Conservation (phyloP, 2,329 filamentous ascomycete species). For the Periconia digitata region DNA sequence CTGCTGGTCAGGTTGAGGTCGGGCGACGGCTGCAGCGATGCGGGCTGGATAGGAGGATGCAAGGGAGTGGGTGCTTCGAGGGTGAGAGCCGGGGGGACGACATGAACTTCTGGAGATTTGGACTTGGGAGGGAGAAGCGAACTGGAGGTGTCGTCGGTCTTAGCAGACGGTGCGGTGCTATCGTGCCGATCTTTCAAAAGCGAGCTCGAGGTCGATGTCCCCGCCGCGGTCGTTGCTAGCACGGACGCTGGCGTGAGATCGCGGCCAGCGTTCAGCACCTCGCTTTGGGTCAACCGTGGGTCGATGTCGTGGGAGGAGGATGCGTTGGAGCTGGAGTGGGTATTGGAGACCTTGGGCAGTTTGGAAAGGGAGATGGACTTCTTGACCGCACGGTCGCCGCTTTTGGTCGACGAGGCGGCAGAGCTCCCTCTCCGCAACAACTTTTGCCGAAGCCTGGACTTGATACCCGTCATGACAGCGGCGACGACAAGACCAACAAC, state of each 20-base stretch:
- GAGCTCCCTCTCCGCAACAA: slow-evolving; percentile 32
- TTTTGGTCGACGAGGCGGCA: slow-evolving; percentile 25
- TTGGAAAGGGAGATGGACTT: slow-evolving; percentile 34
- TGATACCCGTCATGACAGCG: slow-evolving; percentile 38
- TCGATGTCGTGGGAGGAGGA: slow-evolving; percentile 8
- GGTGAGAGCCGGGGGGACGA: slow-evolving; percentile 26
- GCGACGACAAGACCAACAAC: slow-evolving; percentile 5
- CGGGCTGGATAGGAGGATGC: slow-evolving; percentile 21
- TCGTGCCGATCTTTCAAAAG: slow-evolving; percentile 22
- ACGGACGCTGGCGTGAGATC: slow-evolving; percentile 6
- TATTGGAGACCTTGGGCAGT: slow-evolving; percentile 25
- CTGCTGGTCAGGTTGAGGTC: neutral
- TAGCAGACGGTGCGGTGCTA: slow-evolving; percentile 12
- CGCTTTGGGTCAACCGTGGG: slow-evolving; percentile 27
- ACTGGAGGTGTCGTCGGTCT: slow-evolving; percentile 10
- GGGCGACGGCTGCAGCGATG: slow-evolving; percentile 11
- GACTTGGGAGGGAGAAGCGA: too few relatives aligned
- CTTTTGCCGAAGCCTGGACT: slow-evolving; percentile 34
- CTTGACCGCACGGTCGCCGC: slow-evolving; percentile 23
- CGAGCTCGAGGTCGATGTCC: slow-evolving; percentile 16
- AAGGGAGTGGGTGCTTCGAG: slow-evolving; percentile 40
- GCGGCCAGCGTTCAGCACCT: slow-evolving; percentile 21
- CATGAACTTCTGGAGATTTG: slow-evolving; percentile 5
- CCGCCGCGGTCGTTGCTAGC: neutral
- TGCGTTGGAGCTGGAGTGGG: slow-evolving; percentile 5